Base-by-base conservation (phyloP, 176 grass and related monocot species). In the Carex kokanica region DNA sequence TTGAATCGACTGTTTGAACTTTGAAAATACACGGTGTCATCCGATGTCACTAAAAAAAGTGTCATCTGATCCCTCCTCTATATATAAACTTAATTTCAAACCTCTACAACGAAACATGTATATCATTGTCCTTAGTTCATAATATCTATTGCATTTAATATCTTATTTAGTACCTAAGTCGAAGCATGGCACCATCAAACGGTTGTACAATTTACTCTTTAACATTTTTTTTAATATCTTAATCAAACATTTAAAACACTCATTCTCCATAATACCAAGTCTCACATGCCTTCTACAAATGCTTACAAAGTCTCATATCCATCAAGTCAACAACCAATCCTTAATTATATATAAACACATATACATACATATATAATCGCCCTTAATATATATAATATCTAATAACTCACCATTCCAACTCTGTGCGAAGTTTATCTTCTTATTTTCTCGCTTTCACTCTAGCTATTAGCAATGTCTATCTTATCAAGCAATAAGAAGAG, bases 201-300 rank as follows among this genome's bases (percentile, higher is more conserved):
- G n/a, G n/a, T 73, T 45, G 69, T 80, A 59, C 60, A 27, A 80
- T 80, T 80, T 29, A 73, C 17, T 45, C 32, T n/a, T n/a, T n/a
- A 73, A 73, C 25, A 74, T 51, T 51, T 21, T 40, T 40, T 40
- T 32, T 32, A 40, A n/a, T 40, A 4, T 40, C 31, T 40, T 40
- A 5, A 3, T 40, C 38, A 40, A 40, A 40, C 38, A 40, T 40
- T 40, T 40, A 40, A 40, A 40, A 40, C 38, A 41, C 32, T 74
- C 2, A 81, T 11, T 32, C 11, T 55, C 27, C 9, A 58, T 59
- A 18, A 27, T 2, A 32, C 27, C 17, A 62, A 57, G 52, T 60
- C 71, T 24, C 18, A 75, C 43, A 23, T 75, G 11, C 6, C 16
- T 75, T 75, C 25, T 66, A 38, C 27, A 67, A 36, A 36, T 67